These are phyloP conservation scores for Drechslerella stenobrocha DNA, from an alignment of 2,329 filamentous ascomycete species.

Conservation along the genomic window DNA sequence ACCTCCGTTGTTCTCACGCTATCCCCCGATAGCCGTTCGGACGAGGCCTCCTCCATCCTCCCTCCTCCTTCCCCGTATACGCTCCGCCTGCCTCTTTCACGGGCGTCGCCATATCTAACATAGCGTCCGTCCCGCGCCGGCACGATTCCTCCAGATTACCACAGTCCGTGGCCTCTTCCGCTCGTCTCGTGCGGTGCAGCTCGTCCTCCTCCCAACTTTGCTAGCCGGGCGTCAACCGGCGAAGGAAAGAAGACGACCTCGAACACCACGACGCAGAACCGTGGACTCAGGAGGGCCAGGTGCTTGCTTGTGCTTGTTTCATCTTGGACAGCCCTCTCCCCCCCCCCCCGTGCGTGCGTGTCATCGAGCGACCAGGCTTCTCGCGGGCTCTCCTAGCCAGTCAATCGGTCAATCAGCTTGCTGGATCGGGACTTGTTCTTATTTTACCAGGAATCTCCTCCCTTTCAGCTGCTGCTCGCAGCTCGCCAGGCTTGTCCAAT, in stretches of 20 bases:
- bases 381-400: slow-evolving; percentile 28
- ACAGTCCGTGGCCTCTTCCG: no score
- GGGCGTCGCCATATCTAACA: slow-evolving; percentile 18
- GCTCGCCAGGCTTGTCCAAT: slow-evolving; percentile 23
- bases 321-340: slow-evolving; percentile 19
- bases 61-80: slow-evolving; percentile 9
- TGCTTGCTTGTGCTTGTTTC: slow-evolving; percentile 41
- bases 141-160: no score
- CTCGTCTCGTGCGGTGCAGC: slow-evolving; percentile 1
- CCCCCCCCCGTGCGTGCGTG: slow-evolving; percentile 34
- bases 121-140: slow-evolving; percentile 11
- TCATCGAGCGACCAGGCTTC: slow-evolving; percentile 42
- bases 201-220: neutral
- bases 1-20: no score
- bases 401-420: slow-evolving; percentile 47
- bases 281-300: neutral
- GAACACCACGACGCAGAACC: neutral
- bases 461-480: slow-evolving; percentile 42
- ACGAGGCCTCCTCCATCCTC: slow-evolving; percentile 5
- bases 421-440: slow-evolving; percentile 40
- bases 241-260: slow-evolving; percentile 11
- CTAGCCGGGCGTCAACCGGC: slow-evolving; percentile 29
- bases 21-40: neutral
- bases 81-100: slow-evolving; percentile 11
- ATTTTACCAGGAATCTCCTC: slow-evolving; percentile 42